These are phyloP conservation scores for Lipomyces yarrowii DNA, from an alignment of 1,139 yeast genomes.

Conservation along the genomic window DNA sequence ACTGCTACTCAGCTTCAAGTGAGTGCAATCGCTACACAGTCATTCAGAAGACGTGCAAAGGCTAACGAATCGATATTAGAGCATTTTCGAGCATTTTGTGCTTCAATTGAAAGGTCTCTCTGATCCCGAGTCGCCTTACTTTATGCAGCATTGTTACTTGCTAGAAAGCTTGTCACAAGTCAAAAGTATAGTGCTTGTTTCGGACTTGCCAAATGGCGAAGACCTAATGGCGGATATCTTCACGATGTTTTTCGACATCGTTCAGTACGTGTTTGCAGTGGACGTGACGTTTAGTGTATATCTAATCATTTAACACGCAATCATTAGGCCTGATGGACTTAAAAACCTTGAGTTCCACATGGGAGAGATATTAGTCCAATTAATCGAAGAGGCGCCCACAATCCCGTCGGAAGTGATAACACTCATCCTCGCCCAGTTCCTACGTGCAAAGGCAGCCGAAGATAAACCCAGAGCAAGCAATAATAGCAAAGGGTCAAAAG, in stretches of 20 bases:
- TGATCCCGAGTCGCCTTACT: conserved; percentile 65
- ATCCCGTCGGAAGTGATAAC: conserved; percentile 68
- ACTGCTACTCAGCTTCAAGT: conserved; percentile 62
- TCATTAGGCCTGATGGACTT: conserved; percentile 39
- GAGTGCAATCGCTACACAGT: conserved; percentile 23
- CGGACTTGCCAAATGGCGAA: conserved; percentile 71
- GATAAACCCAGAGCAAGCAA: neutral
- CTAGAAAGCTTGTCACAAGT: conserved; percentile 75
- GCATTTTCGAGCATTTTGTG: conserved; percentile 49
- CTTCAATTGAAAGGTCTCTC: conserved; percentile 61
- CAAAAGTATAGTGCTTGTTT: conserved; percentile 72
- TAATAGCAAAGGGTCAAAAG: conserved; percentile 36
- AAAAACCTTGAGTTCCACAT: conserved; percentile 56
- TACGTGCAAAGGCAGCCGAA: conserved; percentile 31
- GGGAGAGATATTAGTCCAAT: conserved; percentile 70
- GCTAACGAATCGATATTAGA: conserved; percentile 10
- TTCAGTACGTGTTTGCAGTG: conserved; percentile 38
- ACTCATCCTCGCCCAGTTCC: conserved; percentile 59
- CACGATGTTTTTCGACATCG: conserved; percentile 61
- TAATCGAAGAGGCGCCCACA: conserved; percentile 71
- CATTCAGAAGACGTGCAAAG: neutral
- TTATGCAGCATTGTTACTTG: conserved; percentile 65
- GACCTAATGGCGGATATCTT: conserved; percentile 60
- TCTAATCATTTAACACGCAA: neutral
- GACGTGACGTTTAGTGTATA: too few relatives aligned